These are phyloP conservation scores for Arctium lappa DNA, from an alignment of 129 eudicot species.

Conservation along the genomic window DNA sequence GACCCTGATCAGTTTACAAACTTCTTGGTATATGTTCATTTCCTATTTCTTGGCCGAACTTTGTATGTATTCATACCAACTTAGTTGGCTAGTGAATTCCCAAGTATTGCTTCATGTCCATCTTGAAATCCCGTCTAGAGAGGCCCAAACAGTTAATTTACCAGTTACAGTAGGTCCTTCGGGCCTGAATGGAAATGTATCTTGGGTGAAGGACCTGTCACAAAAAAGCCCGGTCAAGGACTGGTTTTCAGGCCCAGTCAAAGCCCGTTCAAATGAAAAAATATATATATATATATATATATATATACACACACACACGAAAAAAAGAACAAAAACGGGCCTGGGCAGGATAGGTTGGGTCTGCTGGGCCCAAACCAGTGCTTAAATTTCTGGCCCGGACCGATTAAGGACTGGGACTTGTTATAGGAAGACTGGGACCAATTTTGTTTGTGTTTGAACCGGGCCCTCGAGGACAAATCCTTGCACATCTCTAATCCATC, in stretches of 20 bases:
- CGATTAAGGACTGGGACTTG: too few species aligned
- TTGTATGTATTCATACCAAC: neutral
- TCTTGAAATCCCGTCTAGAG: neutral
- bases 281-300: too few species aligned
- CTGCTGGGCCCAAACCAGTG: neutral
- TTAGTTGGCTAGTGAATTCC: neutral
- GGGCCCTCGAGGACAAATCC: too few species aligned
- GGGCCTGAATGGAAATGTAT: neutral
- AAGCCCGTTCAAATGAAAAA: neutral
- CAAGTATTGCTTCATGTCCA: neutral
- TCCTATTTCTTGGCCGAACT: conserved; percentile 1
- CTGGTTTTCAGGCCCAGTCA: neutral
- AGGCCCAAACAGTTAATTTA: neutral
- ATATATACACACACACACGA: too few species aligned
- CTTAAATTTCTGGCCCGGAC: too few species aligned
- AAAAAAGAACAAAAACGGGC: neutral
- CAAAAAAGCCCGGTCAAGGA: too few species aligned
- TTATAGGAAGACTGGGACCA: neutral
- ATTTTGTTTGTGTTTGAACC: too few species aligned
- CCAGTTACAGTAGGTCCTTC: neutral
- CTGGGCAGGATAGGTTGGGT: neutral
- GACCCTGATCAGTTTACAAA: conserved; percentile 89
- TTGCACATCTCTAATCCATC: neutral
- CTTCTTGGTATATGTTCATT: conserved; percentile 60
- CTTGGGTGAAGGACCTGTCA: too few species aligned